Evolutionary conservation across 1,284 basidiomycete species (phyloP).

Genomic region (Xanthoconium separans): DNA sequence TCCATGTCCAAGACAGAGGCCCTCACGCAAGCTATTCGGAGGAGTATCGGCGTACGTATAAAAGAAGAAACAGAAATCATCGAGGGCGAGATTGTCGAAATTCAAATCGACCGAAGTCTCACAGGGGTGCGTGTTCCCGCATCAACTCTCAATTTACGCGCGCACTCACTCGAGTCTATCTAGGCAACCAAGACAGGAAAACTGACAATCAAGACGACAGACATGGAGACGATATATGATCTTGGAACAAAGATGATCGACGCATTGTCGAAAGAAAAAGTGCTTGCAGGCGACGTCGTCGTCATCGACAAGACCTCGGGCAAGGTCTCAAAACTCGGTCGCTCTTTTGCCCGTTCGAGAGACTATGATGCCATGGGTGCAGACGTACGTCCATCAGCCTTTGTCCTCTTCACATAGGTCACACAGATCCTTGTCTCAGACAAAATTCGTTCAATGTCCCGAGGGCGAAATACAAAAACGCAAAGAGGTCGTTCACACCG

Average conservation of each 20-base stretch:
- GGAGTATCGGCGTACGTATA: conserved; percentile 95
- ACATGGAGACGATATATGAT: conserved; percentile 99
- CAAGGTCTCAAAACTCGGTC: conserved; percentile 94
- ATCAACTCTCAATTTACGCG: neutral
- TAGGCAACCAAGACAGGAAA: conserved; percentile 98
- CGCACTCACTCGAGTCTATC: conserved; percentile 4
- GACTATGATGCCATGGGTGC: conserved; percentile 99
- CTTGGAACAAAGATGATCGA: conserved; percentile 99
- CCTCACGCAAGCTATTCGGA: conserved; percentile 92
- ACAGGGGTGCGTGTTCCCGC: conserved; percentile 76
- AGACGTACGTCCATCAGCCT: conserved; percentile 63
- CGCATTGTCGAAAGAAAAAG: conserved; percentile 93
- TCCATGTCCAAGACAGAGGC: conserved; percentile 99
- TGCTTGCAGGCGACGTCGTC: conserved; percentile 94
- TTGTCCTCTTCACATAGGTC: neutral
- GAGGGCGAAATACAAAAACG: conserved; percentile 98
- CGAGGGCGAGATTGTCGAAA: conserved; percentile 98
- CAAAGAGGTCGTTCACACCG: conserved; percentile 95
- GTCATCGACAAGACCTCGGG: conserved; percentile 97
- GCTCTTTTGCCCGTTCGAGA: conserved; percentile 92
- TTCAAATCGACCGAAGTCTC: conserved; percentile 95
- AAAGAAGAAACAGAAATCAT: conserved; percentile 98
- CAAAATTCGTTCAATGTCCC: conserved; percentile 96
- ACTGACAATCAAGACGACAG: conserved; percentile 96
- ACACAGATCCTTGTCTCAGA: conserved; percentile 47